Evolutionary conservation across 768 basidiomycete genomes (phyloP).

Genomic region (Termitomyces sp.): DNA sequence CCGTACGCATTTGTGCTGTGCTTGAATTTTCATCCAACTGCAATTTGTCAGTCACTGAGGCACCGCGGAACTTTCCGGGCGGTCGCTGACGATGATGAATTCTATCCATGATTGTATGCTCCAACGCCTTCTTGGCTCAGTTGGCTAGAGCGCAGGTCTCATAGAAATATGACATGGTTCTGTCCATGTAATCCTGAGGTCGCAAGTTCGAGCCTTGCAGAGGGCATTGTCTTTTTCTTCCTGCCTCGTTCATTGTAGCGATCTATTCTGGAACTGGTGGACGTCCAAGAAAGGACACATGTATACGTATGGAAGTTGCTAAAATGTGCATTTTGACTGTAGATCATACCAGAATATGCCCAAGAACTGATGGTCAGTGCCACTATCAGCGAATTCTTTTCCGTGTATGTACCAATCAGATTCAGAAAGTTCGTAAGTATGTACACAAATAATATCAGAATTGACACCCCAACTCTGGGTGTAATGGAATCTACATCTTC

Average conservation of each 20-base stretch:
- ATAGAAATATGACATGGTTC: slow-evolving; percentile 31
- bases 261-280: not conserved
- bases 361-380: too few species aligned
- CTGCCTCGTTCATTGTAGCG: not conserved
- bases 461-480: not conserved
- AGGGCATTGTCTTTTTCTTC: slow-evolving; percentile 28
- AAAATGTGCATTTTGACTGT: not conserved
- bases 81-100: fast-evolving
- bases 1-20: slow-evolving; percentile 17
- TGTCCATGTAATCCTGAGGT: slow-evolving; percentile 41
- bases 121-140: slow-evolving; percentile 36
- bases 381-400: too few species aligned
- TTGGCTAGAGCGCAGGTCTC: slow-evolving; percentile 56
- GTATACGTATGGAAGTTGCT: not conserved
- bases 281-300: too few species aligned
- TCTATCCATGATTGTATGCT: too few species aligned
- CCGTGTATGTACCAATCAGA: too few species aligned
- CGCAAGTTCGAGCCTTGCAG: slow-evolving; percentile 54
- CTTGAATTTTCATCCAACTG: slow-evolving; percentile 14
- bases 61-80: slow-evolving; percentile 11
- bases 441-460: too few species aligned
- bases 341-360: too few species aligned
- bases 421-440: too few species aligned
- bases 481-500: not conserved
- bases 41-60: slow-evolving; percentile 13